phyloP scores from a whole-genome alignment of 495 filamentous ascomycete genomes.

The Podospora fimiseda region DNA sequence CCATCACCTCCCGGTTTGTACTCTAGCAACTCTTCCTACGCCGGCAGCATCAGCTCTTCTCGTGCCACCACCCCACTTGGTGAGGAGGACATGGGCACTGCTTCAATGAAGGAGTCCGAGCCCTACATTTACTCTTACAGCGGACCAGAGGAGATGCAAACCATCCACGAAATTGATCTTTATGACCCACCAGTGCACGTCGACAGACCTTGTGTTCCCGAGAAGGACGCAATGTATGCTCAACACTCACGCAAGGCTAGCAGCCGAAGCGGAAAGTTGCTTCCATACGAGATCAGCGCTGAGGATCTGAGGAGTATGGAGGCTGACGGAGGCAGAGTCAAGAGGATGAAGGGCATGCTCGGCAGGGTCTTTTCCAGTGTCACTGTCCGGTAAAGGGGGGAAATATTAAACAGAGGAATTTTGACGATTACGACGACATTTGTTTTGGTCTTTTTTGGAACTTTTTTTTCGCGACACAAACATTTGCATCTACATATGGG shows the following conservation, averaged over 20 bases:
- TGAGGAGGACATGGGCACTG: conserved; percentile 26
- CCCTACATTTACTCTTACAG: conserved; percentile 22
- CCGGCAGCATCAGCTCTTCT: conserved; percentile 34
- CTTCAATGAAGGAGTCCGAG: conserved; percentile 14
- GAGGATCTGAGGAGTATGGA: conserved; percentile 37
- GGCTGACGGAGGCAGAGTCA: conserved; percentile 27
- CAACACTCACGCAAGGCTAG: conserved; percentile 3
- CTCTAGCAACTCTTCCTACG: conserved; percentile 36
- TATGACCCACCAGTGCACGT: conserved; percentile 38
- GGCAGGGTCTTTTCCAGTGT: conserved; percentile 34
- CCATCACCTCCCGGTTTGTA: conserved; percentile 37
- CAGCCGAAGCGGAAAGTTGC: conserved; percentile 19
- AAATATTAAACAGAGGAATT: neutral
- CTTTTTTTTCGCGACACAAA: neutral
- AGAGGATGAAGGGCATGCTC: conserved; percentile 36
- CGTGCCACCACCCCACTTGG: conserved; percentile 41
- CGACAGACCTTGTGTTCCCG: conserved; percentile 16
- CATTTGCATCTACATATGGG: conserved; percentile 2
- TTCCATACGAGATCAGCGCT: conserved; percentile 43
- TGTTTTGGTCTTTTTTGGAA: neutral
- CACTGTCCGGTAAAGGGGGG: conserved; percentile 8
- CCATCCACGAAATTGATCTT: conserved; percentile 17
- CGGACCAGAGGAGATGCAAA: neutral
- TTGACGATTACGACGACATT: neutral
- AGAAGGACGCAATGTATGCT: conserved; percentile 23